Base-by-base conservation (phyloP, 257 asterid species). In the Fraxinus anomala region DNA sequence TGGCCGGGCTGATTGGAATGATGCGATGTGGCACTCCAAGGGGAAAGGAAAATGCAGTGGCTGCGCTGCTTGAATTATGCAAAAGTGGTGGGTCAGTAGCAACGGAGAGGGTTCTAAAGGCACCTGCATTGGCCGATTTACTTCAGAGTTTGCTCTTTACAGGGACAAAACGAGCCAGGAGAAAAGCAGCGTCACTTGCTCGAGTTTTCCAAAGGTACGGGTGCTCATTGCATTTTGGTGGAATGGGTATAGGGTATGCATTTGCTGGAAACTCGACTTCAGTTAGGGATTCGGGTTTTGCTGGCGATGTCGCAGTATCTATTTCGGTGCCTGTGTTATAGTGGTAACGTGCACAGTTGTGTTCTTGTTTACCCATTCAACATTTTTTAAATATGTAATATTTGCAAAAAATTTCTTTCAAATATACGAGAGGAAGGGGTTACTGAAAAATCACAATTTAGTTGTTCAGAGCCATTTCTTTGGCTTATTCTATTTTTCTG, bases 111-210 rank as follows among this genome's bases (percentile, higher is more conserved):
- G 96, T 94, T 83, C 70, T 89, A 76, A 92, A 83, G 82, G 98
- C 91, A n/a, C 99, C 97, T 0, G 88, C 97, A 0, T 73, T 94
- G 83, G 96, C 94, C 6, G 85, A 90, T 44, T 73, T 91, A 80
- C 86, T 94, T 82, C 97, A 90, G 87, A 80, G 91, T 3, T 76
- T 94, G 72, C 91, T 94, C 49, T 94, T 88, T 78, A 94, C 96
- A 0, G 99, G 99, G 81, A 94, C 99, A 21, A 94, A 90, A 78
- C 89, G 99, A 2, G 97, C 99, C 1, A 83, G 97, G 88, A 81
- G 99, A 80, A 94, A 94, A 82, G 99, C 98, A 0, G 97, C 97
- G 5, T 94, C 98, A 0, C 90, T 94, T 68, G 99, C 99, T 74
- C 72, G 96, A 72, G 96, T 94, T 23, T 91, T 90, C 76, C 99